Percentiles rank a stretch among this genome's conserved stretches.
Conservation (phyloP, 345 rosid genomes). For the Eucalyptus guilfoylei region DNA sequence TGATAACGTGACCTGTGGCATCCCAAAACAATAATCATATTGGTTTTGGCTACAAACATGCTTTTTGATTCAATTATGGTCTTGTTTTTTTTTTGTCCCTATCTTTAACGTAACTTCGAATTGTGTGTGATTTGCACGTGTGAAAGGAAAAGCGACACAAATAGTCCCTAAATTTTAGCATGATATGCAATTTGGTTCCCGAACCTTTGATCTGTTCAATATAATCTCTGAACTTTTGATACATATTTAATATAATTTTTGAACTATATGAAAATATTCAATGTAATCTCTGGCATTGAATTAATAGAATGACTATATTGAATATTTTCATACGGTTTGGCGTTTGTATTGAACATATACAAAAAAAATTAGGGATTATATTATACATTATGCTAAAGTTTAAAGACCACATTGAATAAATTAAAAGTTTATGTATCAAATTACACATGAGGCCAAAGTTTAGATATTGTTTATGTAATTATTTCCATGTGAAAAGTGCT, state of each 20-base stretch:
- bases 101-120: neutral
- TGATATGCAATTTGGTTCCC: rapidly evolving
- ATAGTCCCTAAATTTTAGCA: too few relatives aligned
- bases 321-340: too few relatives aligned
- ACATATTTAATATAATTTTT: too few relatives aligned
- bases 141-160: too few relatives aligned
- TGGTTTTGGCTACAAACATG: neutral
- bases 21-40: neutral
- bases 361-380: rapidly evolving
- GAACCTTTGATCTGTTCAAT: too few relatives aligned
- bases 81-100: too few relatives aligned
- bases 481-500: too few relatives aligned
- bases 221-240: rapidly evolving
- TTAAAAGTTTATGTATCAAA: rapidly evolving
- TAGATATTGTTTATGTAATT: rapidly evolving
- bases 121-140: neutral
- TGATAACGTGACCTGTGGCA: conserved; percentile 17
- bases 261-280: too few relatives aligned
- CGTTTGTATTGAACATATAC: too few relatives aligned
- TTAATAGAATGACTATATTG: too few relatives aligned
- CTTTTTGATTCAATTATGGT: neutral
- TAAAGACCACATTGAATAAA: rapidly evolving
- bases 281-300: rapidly evolving
- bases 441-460: too few relatives aligned
- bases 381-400: too few relatives aligned